Conservation (phyloP, 345 rosid genomes). For the Limnanthes douglasii region DNA sequence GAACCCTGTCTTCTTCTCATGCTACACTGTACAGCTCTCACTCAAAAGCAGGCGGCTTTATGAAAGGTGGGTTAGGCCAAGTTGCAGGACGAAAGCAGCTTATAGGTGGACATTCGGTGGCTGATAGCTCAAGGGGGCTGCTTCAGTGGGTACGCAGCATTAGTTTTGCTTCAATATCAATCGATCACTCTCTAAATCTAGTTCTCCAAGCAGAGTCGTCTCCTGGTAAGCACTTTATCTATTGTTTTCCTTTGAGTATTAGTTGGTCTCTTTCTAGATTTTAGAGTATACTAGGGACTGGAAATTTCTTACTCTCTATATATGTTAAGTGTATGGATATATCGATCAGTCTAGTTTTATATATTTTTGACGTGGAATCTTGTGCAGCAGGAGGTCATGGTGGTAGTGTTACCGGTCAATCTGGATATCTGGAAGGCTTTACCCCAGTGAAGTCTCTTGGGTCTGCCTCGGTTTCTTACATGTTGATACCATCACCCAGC, state of each 20-base stretch:
- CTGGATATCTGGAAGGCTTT: constrained; percentile 73
- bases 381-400: constrained; percentile 54
- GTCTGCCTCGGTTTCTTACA: constrained; percentile 64
- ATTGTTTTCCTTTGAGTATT: not conserved
- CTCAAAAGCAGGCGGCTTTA: constrained; percentile 66
- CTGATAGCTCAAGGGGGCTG: constrained; percentile 71
- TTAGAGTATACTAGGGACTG: too few species aligned
- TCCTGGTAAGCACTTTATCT: constrained; percentile 38
- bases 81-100: constrained; percentile 66
- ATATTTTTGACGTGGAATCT: too few species aligned
- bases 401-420: constrained; percentile 25
- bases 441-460: constrained; percentile 90
- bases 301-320: too few species aligned
- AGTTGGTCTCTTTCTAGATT: too few species aligned
- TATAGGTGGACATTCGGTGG: constrained; percentile 45
- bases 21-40: constrained; percentile 73
- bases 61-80: constrained; percentile 83
- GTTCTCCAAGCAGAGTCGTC: constrained; percentile 74
- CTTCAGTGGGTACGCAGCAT: constrained; percentile 98
- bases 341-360: too few species aligned
- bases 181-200: constrained; percentile 75
- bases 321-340: too few species aligned
- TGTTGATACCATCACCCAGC: constrained; percentile 88
- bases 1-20: constrained; percentile 74
- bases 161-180: constrained; percentile 65